phyloP scores from a whole-genome alignment of 805 yeast genomes.

The Wickerhamiella spandovensis region DNA sequence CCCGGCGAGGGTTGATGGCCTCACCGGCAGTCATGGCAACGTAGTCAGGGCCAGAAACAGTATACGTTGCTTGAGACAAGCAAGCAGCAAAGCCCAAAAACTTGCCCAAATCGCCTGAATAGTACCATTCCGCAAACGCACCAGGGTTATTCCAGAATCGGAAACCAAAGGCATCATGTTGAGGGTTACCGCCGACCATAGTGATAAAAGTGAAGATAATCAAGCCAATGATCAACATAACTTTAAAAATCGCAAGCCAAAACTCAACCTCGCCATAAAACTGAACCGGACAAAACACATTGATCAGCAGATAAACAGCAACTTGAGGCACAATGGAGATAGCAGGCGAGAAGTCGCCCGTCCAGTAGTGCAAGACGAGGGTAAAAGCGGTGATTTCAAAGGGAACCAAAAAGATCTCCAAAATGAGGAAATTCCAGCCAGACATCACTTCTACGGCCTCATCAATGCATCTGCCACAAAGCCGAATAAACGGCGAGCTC shows the following conservation, averaged over 20 bases:
- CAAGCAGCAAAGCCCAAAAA: slow-evolving; percentile 64
- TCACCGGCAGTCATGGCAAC: slow-evolving; percentile 80
- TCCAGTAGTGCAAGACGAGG: slow-evolving; percentile 69
- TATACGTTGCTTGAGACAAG: slow-evolving; percentile 57
- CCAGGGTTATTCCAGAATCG: slow-evolving; percentile 42
- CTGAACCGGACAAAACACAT: slow-evolving; percentile 52
- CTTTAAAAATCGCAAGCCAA: slow-evolving; percentile 61
- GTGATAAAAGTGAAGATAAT: slow-evolving; percentile 63
- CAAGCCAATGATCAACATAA: slow-evolving; percentile 61
- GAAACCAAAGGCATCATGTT: slow-evolving; percentile 48
- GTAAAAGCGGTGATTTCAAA: slow-evolving; percentile 74
- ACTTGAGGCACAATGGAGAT: slow-evolving; percentile 55
- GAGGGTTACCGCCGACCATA: slow-evolving; percentile 82
- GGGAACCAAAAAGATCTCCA: slow-evolving; percentile 68
- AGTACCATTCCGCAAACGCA: slow-evolving; percentile 42
- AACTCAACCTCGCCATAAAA: slow-evolving; percentile 76
- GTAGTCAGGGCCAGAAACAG: slow-evolving; percentile 80
- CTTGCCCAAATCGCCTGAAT: slow-evolving; percentile 45
- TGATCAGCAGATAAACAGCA: slow-evolving; percentile 47
- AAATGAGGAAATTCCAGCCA: slow-evolving; percentile 69
- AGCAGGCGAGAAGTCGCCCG: slow-evolving; percentile 61
- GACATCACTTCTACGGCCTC: slow-evolving; percentile 61
- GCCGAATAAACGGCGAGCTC: slow-evolving; percentile 59
- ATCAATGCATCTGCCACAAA: slow-evolving; percentile 66
- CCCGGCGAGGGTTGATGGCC: slow-evolving; percentile 53